phyloP scores from a whole-genome alignment of 192 early-diverging fungal species.

The Coemansia sp. region DNA sequence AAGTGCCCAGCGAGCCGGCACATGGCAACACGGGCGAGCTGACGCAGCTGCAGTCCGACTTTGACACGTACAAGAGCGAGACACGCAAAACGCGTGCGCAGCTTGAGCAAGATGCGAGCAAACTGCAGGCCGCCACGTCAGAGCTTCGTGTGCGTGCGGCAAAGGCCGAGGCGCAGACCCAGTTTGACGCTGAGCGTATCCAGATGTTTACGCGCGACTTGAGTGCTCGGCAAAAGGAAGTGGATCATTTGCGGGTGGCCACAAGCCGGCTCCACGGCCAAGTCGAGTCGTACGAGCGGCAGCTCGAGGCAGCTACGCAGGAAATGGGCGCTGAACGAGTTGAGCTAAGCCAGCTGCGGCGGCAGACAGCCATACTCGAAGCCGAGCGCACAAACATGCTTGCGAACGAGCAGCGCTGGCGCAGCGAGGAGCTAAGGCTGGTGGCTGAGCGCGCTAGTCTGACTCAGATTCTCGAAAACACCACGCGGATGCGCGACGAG shows the following conservation, averaged over 20 bases:
- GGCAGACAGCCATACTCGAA: conserved; percentile 56
- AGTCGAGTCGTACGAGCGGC: conserved; percentile 60
- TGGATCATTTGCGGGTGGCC: conserved; percentile 62
- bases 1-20: background rate
- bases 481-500: conserved; percentile 50
- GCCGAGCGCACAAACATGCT: conserved; percentile 52
- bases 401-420: conserved; percentile 41
- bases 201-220: conserved; percentile 57
- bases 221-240: conserved; percentile 61
- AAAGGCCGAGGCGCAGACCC: conserved; percentile 60
- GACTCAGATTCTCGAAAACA: conserved; percentile 53
- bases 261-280: conserved; percentile 53
- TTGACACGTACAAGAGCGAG: conserved; percentile 68
- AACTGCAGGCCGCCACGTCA: conserved; percentile 56
- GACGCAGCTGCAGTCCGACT: conserved; percentile 59
- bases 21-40: conserved; percentile 17
- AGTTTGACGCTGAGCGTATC: conserved; percentile 63
- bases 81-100: conserved; percentile 57
- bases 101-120: conserved; percentile 57
- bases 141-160: conserved; percentile 66
- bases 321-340: conserved; percentile 55
- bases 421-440: conserved; percentile 40
- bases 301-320: conserved; percentile 59
- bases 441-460: conserved; percentile 42
- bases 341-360: conserved; percentile 46